Evolutionary conservation across 2,329 filamentous ascomycete genomes (phyloP), one percentile per base, ranked within the genome.

Genomic region (Colletotrichum navitas): DNA sequence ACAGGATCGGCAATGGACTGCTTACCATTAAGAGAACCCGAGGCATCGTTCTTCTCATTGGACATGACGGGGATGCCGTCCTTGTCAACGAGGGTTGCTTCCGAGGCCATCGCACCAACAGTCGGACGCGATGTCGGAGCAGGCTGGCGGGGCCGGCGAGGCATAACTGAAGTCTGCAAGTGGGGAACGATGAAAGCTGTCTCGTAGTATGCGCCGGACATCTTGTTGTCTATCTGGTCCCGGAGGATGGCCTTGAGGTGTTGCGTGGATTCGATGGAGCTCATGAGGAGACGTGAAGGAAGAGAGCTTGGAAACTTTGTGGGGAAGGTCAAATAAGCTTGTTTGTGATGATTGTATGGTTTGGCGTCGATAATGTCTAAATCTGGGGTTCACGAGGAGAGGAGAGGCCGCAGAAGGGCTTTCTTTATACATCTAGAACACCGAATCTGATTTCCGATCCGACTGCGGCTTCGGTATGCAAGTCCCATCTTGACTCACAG

Each of bases 141-240:
- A 58, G 65, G 45, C 65, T 72, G 65, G 10, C 43, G 34, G 6
- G 69, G 65, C 14, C 66, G 54, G 29, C 66, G 66, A 58, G 70
- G 70, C 70, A 72, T 72, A 10, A 56, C 70, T 7, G 70, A 65
- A 14, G 66, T 56, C 43, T 72, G 61, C 66, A 72, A 62, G 61
- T 56, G 39, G 21, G 70, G 70, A 12, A 71, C 62, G 55, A 66
- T 52, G 36, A 71, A 71, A n/a, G 70, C 70, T 32, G 56, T 52
- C 41, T 72, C 70, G 70, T 72, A 72, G 61, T 61, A 72, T 49
- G 63, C 52, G 49, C 62, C 61, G 14, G 55, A 66, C 70, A 72
- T 66, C 21, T 47, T 66, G 39, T 24, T 60, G 62, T 51, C 43
- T 43, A 43, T 26, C 36, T 34, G 52, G 43, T 71, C 70, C 16